Conservation (phyloP, 306 rosid species). For the Adenanthera pavonina region DNA sequence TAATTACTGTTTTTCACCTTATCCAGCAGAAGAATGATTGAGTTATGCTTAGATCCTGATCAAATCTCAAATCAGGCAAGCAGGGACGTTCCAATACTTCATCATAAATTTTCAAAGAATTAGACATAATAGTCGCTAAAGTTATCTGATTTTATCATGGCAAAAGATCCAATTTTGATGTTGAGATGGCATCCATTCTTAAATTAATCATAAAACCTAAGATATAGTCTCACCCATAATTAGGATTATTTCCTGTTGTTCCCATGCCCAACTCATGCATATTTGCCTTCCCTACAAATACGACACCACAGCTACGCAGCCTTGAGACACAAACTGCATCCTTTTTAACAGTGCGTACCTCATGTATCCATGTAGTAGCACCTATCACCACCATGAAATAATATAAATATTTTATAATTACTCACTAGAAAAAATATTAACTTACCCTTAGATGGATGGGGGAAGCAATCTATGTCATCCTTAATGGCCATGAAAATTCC, state of each 20-base stretch:
- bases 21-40: constrained; percentile 21
- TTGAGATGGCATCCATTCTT: constrained; percentile 30
- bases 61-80: constrained; percentile 17
- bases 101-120: constrained; percentile 13
- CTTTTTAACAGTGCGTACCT: constrained; percentile 70
- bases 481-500: constrained; percentile 94
- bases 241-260: constrained; percentile 94
- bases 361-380: constrained; percentile 93
- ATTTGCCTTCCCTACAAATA: constrained; percentile 90
- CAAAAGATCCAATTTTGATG: constrained; percentile 22
- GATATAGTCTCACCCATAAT: constrained; percentile 71
- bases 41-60: constrained; percentile 10
- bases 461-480: constrained; percentile 94
- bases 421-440: constrained; percentile 19
- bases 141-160: constrained; percentile 16
- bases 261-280: constrained; percentile 99
- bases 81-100: constrained; percentile 16
- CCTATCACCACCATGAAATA: constrained; percentile 56
- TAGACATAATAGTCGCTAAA: background rate
- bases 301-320: constrained; percentile 86
- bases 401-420: constrained; percentile 23
- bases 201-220: constrained; percentile 27
- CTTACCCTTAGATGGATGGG: constrained; percentile 83
- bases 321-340: constrained; percentile 77
- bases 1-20: background rate